Base-by-base conservation (phyloP, 2,329 filamentous ascomycete genomes). In the Talaromyces verruculosus region DNA sequence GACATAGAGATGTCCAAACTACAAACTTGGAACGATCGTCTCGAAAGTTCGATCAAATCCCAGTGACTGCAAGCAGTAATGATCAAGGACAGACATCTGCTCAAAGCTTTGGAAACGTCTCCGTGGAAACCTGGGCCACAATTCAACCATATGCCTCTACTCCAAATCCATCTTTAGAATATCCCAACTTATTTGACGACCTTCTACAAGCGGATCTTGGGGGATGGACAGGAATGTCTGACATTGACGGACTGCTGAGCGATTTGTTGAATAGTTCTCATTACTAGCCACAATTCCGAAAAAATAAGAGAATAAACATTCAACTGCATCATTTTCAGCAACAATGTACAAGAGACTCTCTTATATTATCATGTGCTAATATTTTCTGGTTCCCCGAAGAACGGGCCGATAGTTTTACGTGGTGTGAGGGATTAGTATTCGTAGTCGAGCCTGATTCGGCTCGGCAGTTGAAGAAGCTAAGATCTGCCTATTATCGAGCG, bases 161-260 rank as follows among this genome's bases (percentile, higher is more conserved):
- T 30, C 13, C 25, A 13, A 66, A 65, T 45, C 41, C 68, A 2
- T 30, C 28, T 45, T 6, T 62, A 13, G 71, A 72, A 5, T 63
- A 59, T 37, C 63, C 67, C 25, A 71, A 68, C 28, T 66, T 71
- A 58, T 68, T 72, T 49, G 69, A 74, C 37, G 71, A 73, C 41
- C 63, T 72, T 0, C 67, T 72, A 61, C 68, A 71, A 5, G 68
- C 69, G 6, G 69, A 70, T 13, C 71, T 72, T 19, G 68, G 71
- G 66, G 71, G 73, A 53, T 69, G 72, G 65, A 66, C 65, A 22
- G 73, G 72, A 1, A 68, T 70, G 47, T 69, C 72, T 5, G 72
- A 76, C 58, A 72, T 76, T 51, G 74, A 75, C 61, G 70, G 69
- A 41, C 67, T 75, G 8, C 73, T 76, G 69, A 73, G 72, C 67